Percentiles rank a stretch among this genome's conserved stretches.
These are phyloP conservation scores for Cruciata laevipes DNA, from an alignment of 257 asterid genomes.

Conservation along the genomic window DNA sequence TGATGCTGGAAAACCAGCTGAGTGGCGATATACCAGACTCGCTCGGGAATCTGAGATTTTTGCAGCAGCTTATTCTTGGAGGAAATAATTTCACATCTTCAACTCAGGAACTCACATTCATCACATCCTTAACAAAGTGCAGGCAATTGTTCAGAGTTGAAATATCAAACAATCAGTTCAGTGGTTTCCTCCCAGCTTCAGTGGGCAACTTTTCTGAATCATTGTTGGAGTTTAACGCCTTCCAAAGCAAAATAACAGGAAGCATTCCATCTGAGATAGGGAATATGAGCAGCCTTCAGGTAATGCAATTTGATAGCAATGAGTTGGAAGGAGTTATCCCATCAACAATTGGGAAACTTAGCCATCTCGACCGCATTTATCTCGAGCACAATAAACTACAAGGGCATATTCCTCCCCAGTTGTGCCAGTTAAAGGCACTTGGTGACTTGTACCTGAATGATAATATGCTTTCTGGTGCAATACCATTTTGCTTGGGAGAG, in stretches of 20 bases:
- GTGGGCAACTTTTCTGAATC: not conserved
- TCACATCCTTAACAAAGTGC: conserved; percentile 4
- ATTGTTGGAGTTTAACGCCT: not conserved
- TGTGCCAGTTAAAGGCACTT: not conserved
- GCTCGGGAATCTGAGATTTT: conserved; percentile 22
- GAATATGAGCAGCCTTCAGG: not conserved
- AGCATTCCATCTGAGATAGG: not conserved
- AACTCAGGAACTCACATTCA: not conserved
- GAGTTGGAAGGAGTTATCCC: too few species aligned
- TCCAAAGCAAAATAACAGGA: not conserved
- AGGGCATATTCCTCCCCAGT: not conserved
- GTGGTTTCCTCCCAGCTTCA: not conserved
- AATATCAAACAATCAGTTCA: not conserved
- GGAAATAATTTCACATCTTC: conserved; percentile 15
- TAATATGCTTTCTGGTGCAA: not conserved
- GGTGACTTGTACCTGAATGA: not conserved
- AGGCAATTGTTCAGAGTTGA: not conserved
- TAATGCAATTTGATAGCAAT: not conserved
- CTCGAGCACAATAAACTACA: not conserved
- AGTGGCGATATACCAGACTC: conserved; percentile 26
- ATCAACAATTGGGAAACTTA: not conserved
- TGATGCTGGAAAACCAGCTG: conserved; percentile 21
- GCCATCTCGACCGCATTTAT: not conserved
- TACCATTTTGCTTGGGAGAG: not conserved
- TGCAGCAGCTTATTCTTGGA: not conserved